phyloP scores from a whole-genome alignment of 78 protist species.

The Dictyostelium capitatum region DNA sequence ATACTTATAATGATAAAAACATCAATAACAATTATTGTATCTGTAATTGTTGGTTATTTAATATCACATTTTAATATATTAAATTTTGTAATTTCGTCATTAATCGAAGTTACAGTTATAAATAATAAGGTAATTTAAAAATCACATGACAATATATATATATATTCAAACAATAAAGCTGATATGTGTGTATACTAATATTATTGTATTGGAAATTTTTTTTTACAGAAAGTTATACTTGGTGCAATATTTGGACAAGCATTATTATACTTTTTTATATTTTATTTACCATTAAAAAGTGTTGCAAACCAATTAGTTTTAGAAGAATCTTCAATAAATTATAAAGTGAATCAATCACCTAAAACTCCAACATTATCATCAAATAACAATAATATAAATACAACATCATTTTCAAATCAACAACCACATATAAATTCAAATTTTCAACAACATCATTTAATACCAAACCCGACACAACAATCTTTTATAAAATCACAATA shows the following conservation, averaged over 20 bases:
- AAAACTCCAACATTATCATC: background rate
- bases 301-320: conserved; percentile 14
- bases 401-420: background rate
- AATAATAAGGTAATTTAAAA: conserved; percentile 6
- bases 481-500: too few species aligned
- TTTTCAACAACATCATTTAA: background rate
- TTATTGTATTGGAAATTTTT: background rate
- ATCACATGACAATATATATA: background rate
- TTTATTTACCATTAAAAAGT: conserved; percentile 23
- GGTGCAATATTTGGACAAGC: conserved; percentile 3
- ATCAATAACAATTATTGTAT: conserved; percentile 13
- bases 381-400: background rate
- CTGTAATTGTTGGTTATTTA: conserved; percentile 19
- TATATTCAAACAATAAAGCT: background rate
- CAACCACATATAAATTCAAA: too few species aligned
- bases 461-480: conserved; percentile 2
- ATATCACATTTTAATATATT: conserved; percentile 21
- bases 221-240: conserved; percentile 17
- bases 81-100: background rate
- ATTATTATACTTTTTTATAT: conserved; percentile 3
- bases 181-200: background rate
- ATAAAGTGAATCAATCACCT: conserved; percentile 2
- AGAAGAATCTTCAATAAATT: conserved; percentile 13
- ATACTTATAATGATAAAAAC: background rate
- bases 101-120: conserved; percentile 12